phyloP scores from a whole-genome alignment of 1,284 basidiomycete species.

The Fomitopsis pinicola region DNA sequence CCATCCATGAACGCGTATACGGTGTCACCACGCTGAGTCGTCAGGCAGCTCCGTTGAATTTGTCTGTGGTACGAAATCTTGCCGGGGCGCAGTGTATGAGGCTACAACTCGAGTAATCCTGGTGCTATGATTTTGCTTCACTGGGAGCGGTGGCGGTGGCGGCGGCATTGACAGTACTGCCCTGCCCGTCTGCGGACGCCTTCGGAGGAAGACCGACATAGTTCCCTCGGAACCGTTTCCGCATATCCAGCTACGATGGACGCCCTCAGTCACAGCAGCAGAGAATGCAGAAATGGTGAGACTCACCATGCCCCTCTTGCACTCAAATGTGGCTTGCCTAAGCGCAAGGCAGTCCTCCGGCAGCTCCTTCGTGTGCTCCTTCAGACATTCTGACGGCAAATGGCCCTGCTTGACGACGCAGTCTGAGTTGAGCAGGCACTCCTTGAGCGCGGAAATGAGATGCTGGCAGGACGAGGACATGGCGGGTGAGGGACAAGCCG shows the following conservation, averaged over 20 bases:
- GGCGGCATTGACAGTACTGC: neutral
- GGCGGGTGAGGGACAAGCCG: neutral
- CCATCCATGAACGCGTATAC: neutral
- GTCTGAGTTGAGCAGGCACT: conserved; percentile 77
- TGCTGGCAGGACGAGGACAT: conserved; percentile 81
- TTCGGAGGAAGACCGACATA: conserved; percentile 19
- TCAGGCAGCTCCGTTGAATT: neutral
- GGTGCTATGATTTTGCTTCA: neutral
- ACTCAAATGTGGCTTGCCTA: conserved; percentile 78
- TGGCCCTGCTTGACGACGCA: conserved; percentile 74
- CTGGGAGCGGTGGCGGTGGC: neutral
- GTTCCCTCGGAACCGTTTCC: conserved; percentile 78
- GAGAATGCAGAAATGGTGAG: neutral
- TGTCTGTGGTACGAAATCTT: neutral
- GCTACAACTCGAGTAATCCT: neutral
- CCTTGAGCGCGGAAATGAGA: conserved; percentile 69
- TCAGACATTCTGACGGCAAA: conserved; percentile 77
- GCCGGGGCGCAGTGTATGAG: no score
- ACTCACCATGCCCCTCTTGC: conserved; percentile 83
- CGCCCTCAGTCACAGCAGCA: neutral
- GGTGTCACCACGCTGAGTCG: neutral
- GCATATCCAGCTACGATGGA: conserved; percentile 68
- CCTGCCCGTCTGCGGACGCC: neutral
- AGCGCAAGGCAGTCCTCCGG: conserved; percentile 74
- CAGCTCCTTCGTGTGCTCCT: conserved; percentile 64